Conservation (phyloP, 176 grass and related monocot genomes). For the Phoenix roebelenii region DNA sequence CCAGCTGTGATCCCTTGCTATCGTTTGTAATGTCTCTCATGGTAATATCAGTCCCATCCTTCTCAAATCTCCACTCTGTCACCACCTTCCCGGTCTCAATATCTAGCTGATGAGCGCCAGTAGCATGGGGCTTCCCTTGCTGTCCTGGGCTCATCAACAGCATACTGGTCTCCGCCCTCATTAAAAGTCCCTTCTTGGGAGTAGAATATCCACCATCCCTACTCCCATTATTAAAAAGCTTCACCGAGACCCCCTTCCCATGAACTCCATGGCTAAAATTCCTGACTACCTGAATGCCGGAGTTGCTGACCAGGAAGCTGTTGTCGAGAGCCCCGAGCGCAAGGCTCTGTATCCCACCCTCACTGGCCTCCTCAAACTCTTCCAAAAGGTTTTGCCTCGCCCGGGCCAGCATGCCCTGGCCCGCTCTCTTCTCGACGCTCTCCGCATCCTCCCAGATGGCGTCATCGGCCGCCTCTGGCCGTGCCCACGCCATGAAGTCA, state of each 20-base stretch:
- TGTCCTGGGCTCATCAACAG: conserved; percentile 73
- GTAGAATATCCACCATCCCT: conserved; percentile 20
- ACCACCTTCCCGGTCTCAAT: conserved; percentile 86
- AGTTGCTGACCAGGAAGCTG: conserved; percentile 68
- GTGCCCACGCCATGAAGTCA: conserved; percentile 78
- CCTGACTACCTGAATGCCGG: conserved; percentile 76
- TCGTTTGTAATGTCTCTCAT: conserved; percentile 85
- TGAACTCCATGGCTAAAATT: conserved; percentile 84
- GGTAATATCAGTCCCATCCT: conserved; percentile 67
- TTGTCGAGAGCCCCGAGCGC: conserved; percentile 88
- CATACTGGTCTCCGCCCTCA: conserved; percentile 78
- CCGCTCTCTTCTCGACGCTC: conserved; percentile 31
- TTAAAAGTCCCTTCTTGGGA: conserved; percentile 64
- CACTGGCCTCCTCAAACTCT: conserved; percentile 53
- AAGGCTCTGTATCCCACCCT: conserved; percentile 70
- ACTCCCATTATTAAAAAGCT: conserved; percentile 23
- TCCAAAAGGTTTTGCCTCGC: conserved; percentile 47
- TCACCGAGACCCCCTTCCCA: conserved; percentile 65
- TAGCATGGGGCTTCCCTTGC: conserved; percentile 20
- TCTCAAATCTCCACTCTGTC: conserved; percentile 70
- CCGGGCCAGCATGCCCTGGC: conserved; percentile 8
- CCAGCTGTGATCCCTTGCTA: conserved; percentile 66
- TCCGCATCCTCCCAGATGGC: conserved; percentile 61
- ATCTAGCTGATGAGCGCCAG: conserved; percentile 62
- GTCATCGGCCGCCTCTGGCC: conserved; percentile 50